phyloP scores from a whole-genome alignment of 2,329 filamentous ascomycete genomes.

The Aschersonia sp. region DNA sequence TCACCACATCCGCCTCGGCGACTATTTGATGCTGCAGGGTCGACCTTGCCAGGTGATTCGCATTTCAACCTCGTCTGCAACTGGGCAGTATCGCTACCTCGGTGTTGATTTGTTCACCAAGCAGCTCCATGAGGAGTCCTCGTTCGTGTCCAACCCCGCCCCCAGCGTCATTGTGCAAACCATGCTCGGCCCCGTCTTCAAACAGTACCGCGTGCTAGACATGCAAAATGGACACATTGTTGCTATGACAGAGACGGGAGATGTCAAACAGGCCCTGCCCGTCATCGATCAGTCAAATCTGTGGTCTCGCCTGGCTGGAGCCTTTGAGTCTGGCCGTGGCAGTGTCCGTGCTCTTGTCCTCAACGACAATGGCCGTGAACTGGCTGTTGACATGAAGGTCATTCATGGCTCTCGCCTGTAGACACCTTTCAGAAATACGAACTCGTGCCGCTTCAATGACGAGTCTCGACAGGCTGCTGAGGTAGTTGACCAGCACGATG shows the following conservation, averaged over 20 bases:
- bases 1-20: conserved; percentile 98
- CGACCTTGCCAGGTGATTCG: conserved; percentile 99
- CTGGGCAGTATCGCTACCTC: conserved; percentile 98
- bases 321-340: conserved; percentile 86
- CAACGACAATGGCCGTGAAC: conserved; percentile 81
- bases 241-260: conserved; percentile 97
- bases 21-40: conserved; percentile 97
- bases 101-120: conserved; percentile 99
- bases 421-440: conserved; percentile 7
- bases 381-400: conserved; percentile 98
- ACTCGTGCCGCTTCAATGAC: too few species aligned
- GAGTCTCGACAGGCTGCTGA: too few species aligned
- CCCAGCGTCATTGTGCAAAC: conserved; percentile 97
- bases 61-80: conserved; percentile 95
- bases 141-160: conserved; percentile 91
- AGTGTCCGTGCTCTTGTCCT: conserved; percentile 92
- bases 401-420: conserved; percentile 68
- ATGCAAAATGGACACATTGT: conserved; percentile 77
- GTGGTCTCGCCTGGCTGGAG: conserved; percentile 62
- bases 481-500: too few species aligned
- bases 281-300: conserved; percentile 94
- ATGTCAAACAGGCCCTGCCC: conserved; percentile 90
- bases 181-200: conserved; percentile 98
- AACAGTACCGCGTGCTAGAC: conserved; percentile 99
- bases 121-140: conserved; percentile 97